These are phyloP conservation scores for Fraxinus nigra DNA, from an alignment of 305 asterid species.

Conservation along the genomic window DNA sequence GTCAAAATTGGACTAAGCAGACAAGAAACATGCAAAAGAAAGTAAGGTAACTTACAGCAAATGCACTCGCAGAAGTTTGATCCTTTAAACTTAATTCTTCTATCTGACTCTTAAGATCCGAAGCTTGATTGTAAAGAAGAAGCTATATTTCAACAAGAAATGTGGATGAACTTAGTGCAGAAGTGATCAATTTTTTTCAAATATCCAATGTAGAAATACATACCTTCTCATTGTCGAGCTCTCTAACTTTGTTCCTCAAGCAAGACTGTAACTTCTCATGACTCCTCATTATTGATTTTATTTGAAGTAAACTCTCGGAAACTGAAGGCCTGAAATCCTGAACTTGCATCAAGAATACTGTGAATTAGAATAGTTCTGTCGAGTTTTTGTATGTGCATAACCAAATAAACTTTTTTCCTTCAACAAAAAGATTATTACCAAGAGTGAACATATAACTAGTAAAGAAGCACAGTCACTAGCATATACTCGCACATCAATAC, in stretches of 20 bases:
- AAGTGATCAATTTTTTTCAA: conserved; percentile 9
- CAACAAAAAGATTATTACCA: background rate
- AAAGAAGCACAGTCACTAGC: conserved; percentile 4
- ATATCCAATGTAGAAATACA: conserved; percentile 18
- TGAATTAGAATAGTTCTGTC: conserved; percentile 3
- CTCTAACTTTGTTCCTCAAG: conserved; percentile 48
- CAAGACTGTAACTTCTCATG: conserved; percentile 54
- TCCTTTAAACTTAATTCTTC: conserved; percentile 49
- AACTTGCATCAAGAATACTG: conserved; percentile 21
- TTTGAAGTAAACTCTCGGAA: conserved; percentile 48
- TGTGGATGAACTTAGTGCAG: conserved; percentile 24
- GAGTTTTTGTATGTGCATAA: background rate
- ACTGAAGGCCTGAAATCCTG: conserved; percentile 67
- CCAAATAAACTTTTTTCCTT: background rate
- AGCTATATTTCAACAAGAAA: conserved; percentile 44
- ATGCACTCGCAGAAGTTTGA: conserved; percentile 47
- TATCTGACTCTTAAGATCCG: conserved; percentile 54
- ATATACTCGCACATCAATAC: conserved; percentile 6
- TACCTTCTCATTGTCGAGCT: conserved; percentile 81
- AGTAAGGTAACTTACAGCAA: conserved; percentile 43
- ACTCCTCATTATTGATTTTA: conserved; percentile 41
- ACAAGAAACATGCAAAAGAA: conserved; percentile 14
- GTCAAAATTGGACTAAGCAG: conserved; percentile 31
- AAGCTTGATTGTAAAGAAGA: conserved; percentile 50
- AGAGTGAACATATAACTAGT: background rate